Evolutionary conservation across 352 stramenopile genomes (phyloP).

Genomic region (Phytophthora meadii): DNA sequence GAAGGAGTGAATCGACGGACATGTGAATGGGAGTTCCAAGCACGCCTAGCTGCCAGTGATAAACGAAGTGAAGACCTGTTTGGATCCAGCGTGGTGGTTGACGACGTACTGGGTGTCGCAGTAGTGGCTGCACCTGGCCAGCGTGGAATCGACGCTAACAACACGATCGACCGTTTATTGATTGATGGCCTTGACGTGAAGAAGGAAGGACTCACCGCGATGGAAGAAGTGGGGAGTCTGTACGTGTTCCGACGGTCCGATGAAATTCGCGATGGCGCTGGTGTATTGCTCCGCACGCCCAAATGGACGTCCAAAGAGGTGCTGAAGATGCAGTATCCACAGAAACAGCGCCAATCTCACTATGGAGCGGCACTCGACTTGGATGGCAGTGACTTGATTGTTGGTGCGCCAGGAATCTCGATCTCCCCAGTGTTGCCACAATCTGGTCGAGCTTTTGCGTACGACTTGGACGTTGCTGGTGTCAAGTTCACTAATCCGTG

Average conservation of each 20-base stretch:
- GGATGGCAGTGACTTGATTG: constrained; percentile 61
- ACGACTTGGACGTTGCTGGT: constrained; percentile 60
- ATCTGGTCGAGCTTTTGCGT: constrained; percentile 70
- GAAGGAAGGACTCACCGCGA: constrained; percentile 29
- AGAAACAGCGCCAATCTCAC: constrained; percentile 62
- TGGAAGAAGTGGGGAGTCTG: constrained; percentile 64
- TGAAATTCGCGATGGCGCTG: constrained; percentile 75
- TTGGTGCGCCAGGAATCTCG: constrained; percentile 67
- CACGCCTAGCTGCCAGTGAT: constrained; percentile 89
- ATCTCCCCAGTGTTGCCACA: constrained; percentile 43
- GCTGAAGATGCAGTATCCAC: constrained; percentile 78
- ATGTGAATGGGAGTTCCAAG: constrained; percentile 91
- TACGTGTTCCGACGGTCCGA: constrained; percentile 73
- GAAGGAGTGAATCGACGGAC: constrained; percentile 63
- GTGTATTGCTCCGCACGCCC: constrained; percentile 62
- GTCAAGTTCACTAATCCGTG: constrained; percentile 64
- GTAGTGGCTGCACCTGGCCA: constrained; percentile 83
- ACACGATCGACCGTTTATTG: constrained; percentile 58
- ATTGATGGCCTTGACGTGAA: constrained; percentile 26
- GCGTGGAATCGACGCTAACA: constrained; percentile 85
- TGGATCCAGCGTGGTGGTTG: constrained; percentile 86
- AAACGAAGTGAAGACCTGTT: constrained; percentile 89
- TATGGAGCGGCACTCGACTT: constrained; percentile 67
- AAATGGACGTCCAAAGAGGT: constrained; percentile 79
- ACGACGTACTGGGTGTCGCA: constrained; percentile 82